Evolutionary conservation across 2,329 filamentous ascomycete genomes (phyloP), one percentile per base, ranked within the genome.

Genomic region (Cordyceps farinosa): DNA sequence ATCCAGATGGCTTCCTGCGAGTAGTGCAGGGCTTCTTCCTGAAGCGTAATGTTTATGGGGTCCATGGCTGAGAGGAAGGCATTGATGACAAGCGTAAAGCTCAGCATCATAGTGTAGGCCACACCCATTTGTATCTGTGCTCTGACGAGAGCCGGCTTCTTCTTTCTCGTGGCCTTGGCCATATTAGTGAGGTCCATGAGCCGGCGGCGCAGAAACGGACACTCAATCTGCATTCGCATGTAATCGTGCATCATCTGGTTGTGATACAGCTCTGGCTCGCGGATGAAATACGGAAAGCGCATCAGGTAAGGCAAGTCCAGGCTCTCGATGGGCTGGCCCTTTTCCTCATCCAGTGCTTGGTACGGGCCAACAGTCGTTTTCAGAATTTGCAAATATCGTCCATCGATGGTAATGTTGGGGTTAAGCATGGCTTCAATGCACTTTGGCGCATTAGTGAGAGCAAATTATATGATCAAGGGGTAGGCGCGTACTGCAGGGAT

Each of bases 401-500:
- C 34, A 45, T 64, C n/a, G 6, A 64, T 34, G n/a, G 38, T 38
- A 38, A 64, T 61, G 15, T 61, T 58, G n/a, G 63, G 63, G 32
- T 64, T 64, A 5, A 64, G 7, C 7, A 61, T 57, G 10, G 63
- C 44, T 57, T 64, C 63, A 17, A 58, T 59, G 22, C 44, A 61
- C 63, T 64, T 40, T 15, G n/a, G 6, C 36, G 29, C 7, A 27
- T 60, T 56, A 55, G 62, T 34, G 11, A 40, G 48, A 40, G 27
- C 3, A 42, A 32, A 5, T 8, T 13, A 10, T 0, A 45, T 6
- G n/a, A 27, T 30, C 10, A 22, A 3, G 6, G 13, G 3, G 7
- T 22, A 17, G n/a, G 5, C 4, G 42, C 73, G 22, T 70, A 77
- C 75, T 2, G 75, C 73, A 29, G 74, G 70, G 0, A 76, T 56